Base-by-base conservation (phyloP, 1,139 yeast species). In the Suhomyces taliae region DNA sequence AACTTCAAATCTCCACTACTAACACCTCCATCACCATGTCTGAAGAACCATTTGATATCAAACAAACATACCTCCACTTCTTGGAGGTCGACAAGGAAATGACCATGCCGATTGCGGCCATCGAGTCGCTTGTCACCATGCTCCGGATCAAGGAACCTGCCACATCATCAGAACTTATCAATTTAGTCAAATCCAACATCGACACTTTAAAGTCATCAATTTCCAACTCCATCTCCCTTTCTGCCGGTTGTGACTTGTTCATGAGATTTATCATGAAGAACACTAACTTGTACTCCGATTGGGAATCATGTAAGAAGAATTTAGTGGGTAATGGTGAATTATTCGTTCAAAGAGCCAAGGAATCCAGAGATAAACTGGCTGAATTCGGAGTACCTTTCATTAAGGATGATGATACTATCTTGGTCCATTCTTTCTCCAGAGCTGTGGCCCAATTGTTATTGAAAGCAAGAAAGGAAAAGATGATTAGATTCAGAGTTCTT, bases 41-140 rank as follows among this genome's bases (percentile, higher is more conserved):
- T n/a, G 51, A 48, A 31, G 56, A 50, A 37, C 76, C 72, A 35
- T 90, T 91, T 61, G 95, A 90, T 64, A 90, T 93, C 55, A 90
- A 86, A 43, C 76, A 81, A 56, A 82, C 93, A 0, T 93, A 93
- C 64, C 77, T 88, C 52, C 79, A 81, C 64, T 90, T 89, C 65
- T 74, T 93, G 50, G 82, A 79, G 54, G 96, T 90, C 48, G 97
- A 93, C 67, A 78, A 87, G 26, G 98, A 93, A 46, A 88, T 95
- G 85, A 91, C 99, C 10, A 95, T 91, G 98, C 99, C 99, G 5
- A 89, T 95, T 37, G 99, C 99, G 44, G 99, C 99, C 43, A 95
- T 95, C 60, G 98, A 93, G 67, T 84, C 97, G 19, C 74, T 95
- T 45, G 96, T 93, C 29, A 87, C 95, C 6, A 79, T 93, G 70